Percentiles rank a stretch among this genome's conserved stretches.
phyloP scores from a whole-genome alignment of 2,329 filamentous ascomycete genomes.

The Botryotinia calthae region DNA sequence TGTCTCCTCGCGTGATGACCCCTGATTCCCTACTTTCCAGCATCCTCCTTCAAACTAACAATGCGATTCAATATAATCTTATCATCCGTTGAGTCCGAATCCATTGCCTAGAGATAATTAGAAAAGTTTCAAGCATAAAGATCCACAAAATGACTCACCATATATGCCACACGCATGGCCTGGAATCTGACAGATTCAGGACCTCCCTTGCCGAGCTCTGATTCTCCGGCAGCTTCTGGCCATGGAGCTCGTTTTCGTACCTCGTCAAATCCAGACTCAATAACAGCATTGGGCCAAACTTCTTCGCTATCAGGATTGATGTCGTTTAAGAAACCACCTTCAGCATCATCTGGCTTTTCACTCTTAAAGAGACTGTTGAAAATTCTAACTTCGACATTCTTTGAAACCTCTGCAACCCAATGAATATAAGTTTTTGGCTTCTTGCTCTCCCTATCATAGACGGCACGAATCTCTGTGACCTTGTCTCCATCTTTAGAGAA shows the following conservation, averaged over 20 bases:
- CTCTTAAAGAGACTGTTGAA: constrained; percentile 85
- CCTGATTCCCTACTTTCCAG: constrained; percentile 55
- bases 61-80: constrained; percentile 87
- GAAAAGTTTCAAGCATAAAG: not conserved
- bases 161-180: constrained; percentile 80
- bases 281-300: constrained; percentile 72
- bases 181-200: constrained; percentile 84
- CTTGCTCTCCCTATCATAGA: constrained; percentile 68
- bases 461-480: constrained; percentile 64
- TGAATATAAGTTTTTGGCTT: constrained; percentile 83
- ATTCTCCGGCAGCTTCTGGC: constrained; percentile 72
- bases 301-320: constrained; percentile 82
- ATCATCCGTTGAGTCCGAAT: constrained; percentile 75
- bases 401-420: constrained; percentile 74
- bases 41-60: constrained; percentile 85
- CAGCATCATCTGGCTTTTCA: constrained; percentile 73
- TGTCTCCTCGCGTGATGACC: not conserved
- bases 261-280: constrained; percentile 82
- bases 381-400: constrained; percentile 71
- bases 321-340: constrained; percentile 78
- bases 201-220: constrained; percentile 57
- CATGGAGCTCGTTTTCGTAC: constrained; percentile 71
- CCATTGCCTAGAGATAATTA: constrained; percentile 53
- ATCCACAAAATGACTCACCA: constrained; percentile 29
- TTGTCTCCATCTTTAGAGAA: constrained; percentile 65